These are phyloP conservation scores for Candida hungchunana DNA, from an alignment of 805 yeast genomes.

Conservation along the genomic window DNA sequence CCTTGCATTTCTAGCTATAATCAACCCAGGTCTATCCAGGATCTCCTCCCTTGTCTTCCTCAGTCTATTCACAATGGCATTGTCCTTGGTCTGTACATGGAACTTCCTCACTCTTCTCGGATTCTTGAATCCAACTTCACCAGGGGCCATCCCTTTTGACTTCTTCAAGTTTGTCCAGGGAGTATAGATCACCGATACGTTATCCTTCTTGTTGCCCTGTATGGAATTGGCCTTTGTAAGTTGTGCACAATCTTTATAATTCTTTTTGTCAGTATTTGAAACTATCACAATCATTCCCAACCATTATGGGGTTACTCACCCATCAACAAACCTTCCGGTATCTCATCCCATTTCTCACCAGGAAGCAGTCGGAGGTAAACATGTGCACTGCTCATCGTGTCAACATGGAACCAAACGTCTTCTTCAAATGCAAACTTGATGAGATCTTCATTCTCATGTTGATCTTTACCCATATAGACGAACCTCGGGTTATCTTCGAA, in stretches of 20 bases:
- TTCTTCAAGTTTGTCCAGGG: constrained; percentile 69
- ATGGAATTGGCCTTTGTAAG: constrained; percentile 75
- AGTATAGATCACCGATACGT: constrained; percentile 64
- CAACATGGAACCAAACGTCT: constrained; percentile 81
- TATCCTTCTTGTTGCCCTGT: constrained; percentile 66
- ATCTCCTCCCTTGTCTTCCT: constrained; percentile 61
- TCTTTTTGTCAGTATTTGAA: background rate
- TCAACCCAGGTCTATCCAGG: constrained; percentile 28
- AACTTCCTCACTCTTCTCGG: constrained; percentile 48
- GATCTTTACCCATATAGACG: constrained; percentile 70
- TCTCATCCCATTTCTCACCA: constrained; percentile 42
- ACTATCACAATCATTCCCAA: background rate
- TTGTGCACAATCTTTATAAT: constrained; percentile 53
- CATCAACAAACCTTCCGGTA: constrained; percentile 49
- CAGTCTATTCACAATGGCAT: constrained; percentile 54
- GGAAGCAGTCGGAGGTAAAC: constrained; percentile 55
- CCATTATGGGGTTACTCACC: constrained; percentile 26
- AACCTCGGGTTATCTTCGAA: constrained; percentile 29
- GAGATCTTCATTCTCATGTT: constrained; percentile 59
- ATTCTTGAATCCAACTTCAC: constrained; percentile 72
- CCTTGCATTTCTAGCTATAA: constrained; percentile 36
- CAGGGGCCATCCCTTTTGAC: constrained; percentile 69
- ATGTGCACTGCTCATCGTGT: constrained; percentile 73
- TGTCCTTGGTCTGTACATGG: constrained; percentile 52
- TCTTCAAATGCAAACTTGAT: constrained; percentile 61